Evolutionary conservation across 1,139 yeast genomes (phyloP), one percentile per base, ranked within the genome.

Genomic region (Hyphopichia buzzinii): DNA sequence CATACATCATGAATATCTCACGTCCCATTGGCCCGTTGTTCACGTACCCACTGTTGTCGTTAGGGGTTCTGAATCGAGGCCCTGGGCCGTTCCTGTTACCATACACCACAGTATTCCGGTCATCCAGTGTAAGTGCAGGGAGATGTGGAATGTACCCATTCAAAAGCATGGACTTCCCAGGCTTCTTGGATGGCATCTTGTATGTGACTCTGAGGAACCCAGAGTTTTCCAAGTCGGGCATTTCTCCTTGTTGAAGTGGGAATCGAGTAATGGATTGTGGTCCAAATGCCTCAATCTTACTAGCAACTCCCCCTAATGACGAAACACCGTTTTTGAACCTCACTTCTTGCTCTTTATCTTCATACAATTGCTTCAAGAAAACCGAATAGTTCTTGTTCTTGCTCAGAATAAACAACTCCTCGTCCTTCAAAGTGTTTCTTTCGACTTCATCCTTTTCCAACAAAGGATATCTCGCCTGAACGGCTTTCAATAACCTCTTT

Each of bases 111-210:
- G 74, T 67, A 41, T 82, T 86, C 36, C 72, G 74, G 54, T 89
- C 96, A 38, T 83, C 84, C 31, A 74, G 78, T 3, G 79, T 78
- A 33, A 90, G 67, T 2, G 82, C 82, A 10, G 73, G 71, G 15
- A 64, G 62, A 41, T 81, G 81, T 2, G 88, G 74, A 41, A 81
- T 78, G 49, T 72, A 86, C 0, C 97, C 97, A 37, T 82, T 85
- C 42, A 92, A 62, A 17, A 92, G 66, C 86, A 92, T 85, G 3
- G 95, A 84, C 55, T 92, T 92, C 37, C 86, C 84, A 4, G 50
- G 61, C 5, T 56, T 55, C 38, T 74, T 72, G 13, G 66, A 57
- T 3, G 79, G 77, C 75, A 85, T 76, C 31, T 67, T 57, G 53
- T 84, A 92, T 34, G 67, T 66, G 2, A 81, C 66, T 37, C 75